Percentiles rank a stretch among this genome's conserved stretches.
phyloP scores from a whole-genome alignment of 148 eudicot species.

The Silene latifolia region DNA sequence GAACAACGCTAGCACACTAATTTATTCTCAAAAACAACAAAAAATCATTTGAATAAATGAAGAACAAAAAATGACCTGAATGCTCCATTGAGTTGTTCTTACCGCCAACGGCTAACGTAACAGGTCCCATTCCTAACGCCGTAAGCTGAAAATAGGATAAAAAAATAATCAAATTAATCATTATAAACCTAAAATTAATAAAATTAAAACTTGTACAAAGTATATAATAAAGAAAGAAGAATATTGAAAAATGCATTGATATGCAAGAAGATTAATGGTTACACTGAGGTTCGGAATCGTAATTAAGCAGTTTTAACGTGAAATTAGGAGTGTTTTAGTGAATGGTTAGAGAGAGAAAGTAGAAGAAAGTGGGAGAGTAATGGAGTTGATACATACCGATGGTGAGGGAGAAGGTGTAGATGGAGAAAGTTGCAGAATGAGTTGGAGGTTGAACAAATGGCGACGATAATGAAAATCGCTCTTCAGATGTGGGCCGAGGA shows the following conservation, averaged over 20 bases:
- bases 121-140: constrained; percentile 36
- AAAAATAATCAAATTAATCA: background rate
- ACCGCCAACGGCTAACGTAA: constrained; percentile 43
- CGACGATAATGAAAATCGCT: background rate
- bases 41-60: background rate
- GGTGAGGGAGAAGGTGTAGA: background rate
- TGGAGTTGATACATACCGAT: too few species aligned
- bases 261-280: background rate
- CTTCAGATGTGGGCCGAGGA: background rate
- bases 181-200: background rate
- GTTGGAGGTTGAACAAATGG: background rate
- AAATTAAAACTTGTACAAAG: background rate
- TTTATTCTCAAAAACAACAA: background rate
- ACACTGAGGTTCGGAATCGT: too few species aligned
- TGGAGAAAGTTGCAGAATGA: background rate
- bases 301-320: too few species aligned
- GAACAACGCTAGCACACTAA: background rate
- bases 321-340: too few species aligned
- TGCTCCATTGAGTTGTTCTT: constrained; percentile 37
- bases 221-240: too few species aligned
- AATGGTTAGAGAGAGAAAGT: constrained; percentile 9
- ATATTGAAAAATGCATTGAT: background rate
- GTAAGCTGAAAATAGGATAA: background rate
- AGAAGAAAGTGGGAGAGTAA: constrained; percentile 18
- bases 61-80: constrained; percentile 33